Base-by-base conservation (phyloP, 768 basidiomycete genomes). In the Grammothele lineata region DNA sequence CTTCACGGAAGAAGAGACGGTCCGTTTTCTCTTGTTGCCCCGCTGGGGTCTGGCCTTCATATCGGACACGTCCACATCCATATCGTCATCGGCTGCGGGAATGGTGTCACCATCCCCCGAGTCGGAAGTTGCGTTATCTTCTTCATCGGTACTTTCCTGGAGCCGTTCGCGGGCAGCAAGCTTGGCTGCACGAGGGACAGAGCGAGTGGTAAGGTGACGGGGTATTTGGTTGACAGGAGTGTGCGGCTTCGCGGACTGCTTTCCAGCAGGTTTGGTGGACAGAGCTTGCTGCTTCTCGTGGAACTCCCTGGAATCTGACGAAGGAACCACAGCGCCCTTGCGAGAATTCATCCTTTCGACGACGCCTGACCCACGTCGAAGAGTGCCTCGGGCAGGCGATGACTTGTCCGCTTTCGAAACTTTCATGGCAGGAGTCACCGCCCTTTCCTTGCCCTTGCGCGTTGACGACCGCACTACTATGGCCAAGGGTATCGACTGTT, bases 271-370 rank as follows among this genome's bases (percentile, higher is more conserved):
- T n/a, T n/a, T n/a, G n/a, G n/a, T n/a, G n/a, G n/a, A n/a, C n/a
- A n/a, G n/a, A 47, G 1, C 43, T 33, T 37, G 32, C 38, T 5
- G 48, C 22, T n/a, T 57, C 49, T 37, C 50, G 15, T 59, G 56
- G 35, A 80, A 77, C 57, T 83, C 76, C 32, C 76, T 74, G 3
- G 82, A 80, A 36, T 78, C 65, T 15, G 83, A 86, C 0, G 82
- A 83, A 5, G 81, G 81, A 11, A 83, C 62, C 43, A 72, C 65
- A 8, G 56, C 58, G 40, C 41, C 30, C 35, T 19, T 27, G 46
- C 51, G 48, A 4, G 51, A 48, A 4, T 12, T 41, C 22, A 43
- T 46, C 45, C 44, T 59, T 57, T 36, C 27, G 14, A 30, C 14
- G 27, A 7, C 8, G 27, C 27, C 27, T 7, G 27, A 14, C 14